Conservation (phyloP, 345 rosid species). For the Pistacia vera region DNA sequence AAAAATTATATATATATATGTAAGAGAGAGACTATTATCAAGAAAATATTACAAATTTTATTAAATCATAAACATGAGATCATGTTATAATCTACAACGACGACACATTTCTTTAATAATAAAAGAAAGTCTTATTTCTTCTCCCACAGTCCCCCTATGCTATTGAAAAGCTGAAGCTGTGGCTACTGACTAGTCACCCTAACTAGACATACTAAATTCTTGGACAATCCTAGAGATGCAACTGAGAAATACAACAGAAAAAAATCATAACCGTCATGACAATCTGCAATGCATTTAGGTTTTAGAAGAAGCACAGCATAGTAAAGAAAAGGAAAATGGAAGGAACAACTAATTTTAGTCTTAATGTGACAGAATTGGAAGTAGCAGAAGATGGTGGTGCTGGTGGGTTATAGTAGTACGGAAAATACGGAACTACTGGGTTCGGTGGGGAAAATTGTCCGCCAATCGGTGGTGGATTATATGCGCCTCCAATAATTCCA, state of each 20-base stretch:
- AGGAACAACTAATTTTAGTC: neutral
- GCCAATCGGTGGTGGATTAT: slow-evolving; percentile 22
- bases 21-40: too few species aligned
- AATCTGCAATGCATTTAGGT: neutral
- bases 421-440: slow-evolving; percentile 23
- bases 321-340: slow-evolving; percentile 9
- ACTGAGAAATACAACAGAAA: neutral
- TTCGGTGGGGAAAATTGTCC: slow-evolving; percentile 26
- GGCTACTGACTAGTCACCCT: neutral
- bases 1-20: too few species aligned
- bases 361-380: slow-evolving; percentile 2
- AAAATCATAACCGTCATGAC: neutral
- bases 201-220: neutral
- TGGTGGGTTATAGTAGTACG: slow-evolving; percentile 30
- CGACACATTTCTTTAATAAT: neutral
- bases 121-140: neutral
- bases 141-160: neutral
- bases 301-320: neutral
- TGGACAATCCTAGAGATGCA: neutral
- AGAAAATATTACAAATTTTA: neutral
- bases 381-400: slow-evolving; percentile 21
- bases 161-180: neutral
- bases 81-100: neutral
- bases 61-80: neutral
- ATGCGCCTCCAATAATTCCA: slow-evolving; percentile 15